Percentiles rank a stretch among this genome's conserved stretches.
phyloP scores from a whole-genome alignment of 1,284 basidiomycete genomes.

The Ganoderma meredithae region DNA sequence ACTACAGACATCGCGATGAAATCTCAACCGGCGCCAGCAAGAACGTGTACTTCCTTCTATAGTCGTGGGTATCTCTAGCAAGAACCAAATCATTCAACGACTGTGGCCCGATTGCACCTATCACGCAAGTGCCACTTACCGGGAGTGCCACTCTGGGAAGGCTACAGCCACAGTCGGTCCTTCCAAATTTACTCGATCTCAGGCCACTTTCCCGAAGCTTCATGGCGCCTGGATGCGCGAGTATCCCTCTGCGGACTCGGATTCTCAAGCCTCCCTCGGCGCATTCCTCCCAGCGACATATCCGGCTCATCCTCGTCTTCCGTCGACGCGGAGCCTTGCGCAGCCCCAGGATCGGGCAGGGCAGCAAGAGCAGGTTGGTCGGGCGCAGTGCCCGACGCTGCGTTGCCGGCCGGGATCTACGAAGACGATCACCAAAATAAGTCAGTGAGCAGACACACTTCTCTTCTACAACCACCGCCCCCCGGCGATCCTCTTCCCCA shows the following conservation, averaged over 20 bases:
- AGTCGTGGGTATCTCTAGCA: conserved; percentile 4
- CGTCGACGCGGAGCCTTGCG: not conserved
- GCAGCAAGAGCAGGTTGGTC: conserved; percentile 7
- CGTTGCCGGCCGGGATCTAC: conserved; percentile 5
- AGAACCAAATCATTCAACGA: not conserved
- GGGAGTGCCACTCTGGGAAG: not conserved
- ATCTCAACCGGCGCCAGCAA: not conserved
- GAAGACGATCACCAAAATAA: conserved; percentile 17
- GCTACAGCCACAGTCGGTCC: not conserved
- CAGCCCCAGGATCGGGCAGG: conserved; percentile 7
- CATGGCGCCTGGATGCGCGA: conserved; percentile 10
- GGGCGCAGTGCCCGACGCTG: conserved; percentile 12
- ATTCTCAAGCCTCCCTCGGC: conserved; percentile 22
- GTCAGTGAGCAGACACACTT: conserved; percentile 3
- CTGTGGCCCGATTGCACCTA: conserved; percentile 5
- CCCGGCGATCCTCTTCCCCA: conserved; percentile 10
- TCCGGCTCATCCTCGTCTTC: conserved; percentile 18
- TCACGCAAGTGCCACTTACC: conserved; percentile 12
- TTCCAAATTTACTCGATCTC: conserved; percentile 20
- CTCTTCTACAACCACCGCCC: not conserved
- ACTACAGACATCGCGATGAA: not conserved
- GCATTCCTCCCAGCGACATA: not conserved
- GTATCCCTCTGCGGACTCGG: conserved; percentile 11
- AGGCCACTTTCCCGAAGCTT: conserved; percentile 6
- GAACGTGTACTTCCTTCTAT: not conserved